Conservation (phyloP, 345 rosid species). For the Ricinus communis region DNA sequence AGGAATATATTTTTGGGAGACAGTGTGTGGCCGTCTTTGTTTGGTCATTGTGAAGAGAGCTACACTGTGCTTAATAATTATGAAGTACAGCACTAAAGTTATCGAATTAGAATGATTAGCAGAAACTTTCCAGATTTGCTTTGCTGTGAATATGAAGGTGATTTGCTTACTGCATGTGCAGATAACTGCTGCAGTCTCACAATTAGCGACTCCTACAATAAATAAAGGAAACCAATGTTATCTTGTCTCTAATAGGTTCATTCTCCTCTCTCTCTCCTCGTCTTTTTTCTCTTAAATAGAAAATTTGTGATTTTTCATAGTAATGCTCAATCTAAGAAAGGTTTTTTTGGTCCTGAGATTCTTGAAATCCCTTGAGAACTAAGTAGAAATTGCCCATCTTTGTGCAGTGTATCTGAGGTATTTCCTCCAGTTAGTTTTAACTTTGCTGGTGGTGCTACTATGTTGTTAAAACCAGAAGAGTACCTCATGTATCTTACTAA, state of each 20-base stretch:
- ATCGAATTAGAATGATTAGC: not conserved
- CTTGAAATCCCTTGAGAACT: not conserved
- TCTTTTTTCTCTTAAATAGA: not conserved
- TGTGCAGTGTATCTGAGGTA: constrained; percentile 39
- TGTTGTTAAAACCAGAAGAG: constrained; percentile 69
- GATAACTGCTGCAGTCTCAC: constrained; percentile 65
- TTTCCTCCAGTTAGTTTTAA: constrained; percentile 87
- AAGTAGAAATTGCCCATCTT: constrained; percentile 8
- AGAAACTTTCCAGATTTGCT: not conserved
- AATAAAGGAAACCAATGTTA: constrained; percentile 66
- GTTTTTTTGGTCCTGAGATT: constrained; percentile 3
- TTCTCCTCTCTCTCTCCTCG: constrained; percentile 4
- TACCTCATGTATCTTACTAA: constrained; percentile 40
- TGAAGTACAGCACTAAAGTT: not conserved
- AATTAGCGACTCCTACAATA: constrained; percentile 47
- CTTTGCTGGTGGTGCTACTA: constrained; percentile 85
- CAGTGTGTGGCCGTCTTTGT: not conserved
- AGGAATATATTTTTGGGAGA: not conserved
- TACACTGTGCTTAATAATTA: constrained; percentile 1
- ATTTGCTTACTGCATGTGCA: constrained; percentile 32
- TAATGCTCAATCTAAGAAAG: not conserved
- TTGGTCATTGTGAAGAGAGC: not conserved
- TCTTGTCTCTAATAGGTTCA: constrained; percentile 66
- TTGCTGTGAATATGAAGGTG: constrained; percentile 18
- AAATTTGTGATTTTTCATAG: not conserved